Evolutionary conservation across 768 basidiomycete genomes (phyloP), one percentile per base, ranked within the genome.

Genomic region (Leccinum disarticulatum): DNA sequence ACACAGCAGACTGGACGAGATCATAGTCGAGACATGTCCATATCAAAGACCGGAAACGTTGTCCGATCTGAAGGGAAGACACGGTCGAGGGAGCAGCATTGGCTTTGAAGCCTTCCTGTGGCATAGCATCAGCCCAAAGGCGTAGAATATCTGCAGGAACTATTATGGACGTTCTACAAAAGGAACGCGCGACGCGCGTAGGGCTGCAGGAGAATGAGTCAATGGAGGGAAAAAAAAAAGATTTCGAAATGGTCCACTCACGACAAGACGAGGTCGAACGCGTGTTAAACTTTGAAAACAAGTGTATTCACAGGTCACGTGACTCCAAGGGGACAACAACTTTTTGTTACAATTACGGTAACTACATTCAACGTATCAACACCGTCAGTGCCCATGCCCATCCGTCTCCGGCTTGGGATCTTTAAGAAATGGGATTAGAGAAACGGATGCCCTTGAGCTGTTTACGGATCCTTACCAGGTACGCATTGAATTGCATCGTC

Each of bases 401-500:
- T 91, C 90, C 51, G 79, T 79, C 66, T 91, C 89, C 52, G 77
- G 81, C 74, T 88, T 85, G 65, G 83, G 81, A 74, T 93, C 90
- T 92, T 71, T 43, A 58, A 61, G 62, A 55, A 55, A 59, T 19
- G 54, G 46, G 14, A 65, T 66, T 47, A 69, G 61, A 11, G 27
- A 64, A 56, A 68, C 6, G 68, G 30, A 62, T 55, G 27, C 46
- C 41, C 15, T 52, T 8, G 14, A 66, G 33, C 36, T 43, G 49
- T 53, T 43, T 15, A 28, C 48, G 57, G 25, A 22, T 30, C 76
- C 87, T 79, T 66, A 91, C 91, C 92, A 61, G 91, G 90, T 51
- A 90, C 81, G 74, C 90, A 92, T 68, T 93, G 91, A 62, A 94
- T 94, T n/a, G 92, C 91, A 74, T 94, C 95, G 73, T 98, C 95